Base-by-base conservation (phyloP, 2,329 filamentous ascomycete genomes). In the Sporothrix dimorphospora region DNA sequence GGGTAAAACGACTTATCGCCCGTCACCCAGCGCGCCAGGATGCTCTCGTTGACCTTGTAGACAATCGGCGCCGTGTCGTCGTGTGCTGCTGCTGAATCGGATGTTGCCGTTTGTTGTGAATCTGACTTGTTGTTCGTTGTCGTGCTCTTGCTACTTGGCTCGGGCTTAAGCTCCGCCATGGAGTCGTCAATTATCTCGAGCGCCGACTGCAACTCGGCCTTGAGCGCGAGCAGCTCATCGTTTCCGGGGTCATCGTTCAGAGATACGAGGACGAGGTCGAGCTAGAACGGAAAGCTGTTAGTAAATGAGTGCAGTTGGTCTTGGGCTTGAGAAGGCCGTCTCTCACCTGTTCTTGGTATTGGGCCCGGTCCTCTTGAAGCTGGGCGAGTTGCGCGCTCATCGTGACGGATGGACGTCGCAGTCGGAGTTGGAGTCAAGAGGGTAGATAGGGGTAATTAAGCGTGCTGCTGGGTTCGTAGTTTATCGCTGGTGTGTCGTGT, bases 1-100 rank as follows among this genome's bases (percentile, higher is more conserved):
- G 94, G 91, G 83, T 98, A 98, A 83, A 94, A 98, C 30, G 88
- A 88, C 78, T 92, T 94, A 81, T 99, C 96, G 71, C 94, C 94
- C 11, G 93, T 92, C 63, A 92, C 84, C 93, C 94, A 99, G 82
- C 95, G 94, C 63, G 95, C 96, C 81, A 96, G 86, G 70, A 98
- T 92, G 42, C 86, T 92, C 78, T 99, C 96, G 79, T 97, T 97
- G 75, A 97, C 93, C 72, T 92, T 89, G 82, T 94, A 97, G 11
- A 86, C 86, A 2, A 86, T 81, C 42, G 87, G 81, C 3, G 65
- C 70, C 19, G 24, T 81, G 79, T 83, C 83, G 70, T 68, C 57
- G 65, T 57, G 27, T 3, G 30, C 8, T 9, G n/a, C 19, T 27
- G 53, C 66, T 34, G 40, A 84, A 53, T 86, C 83, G 57, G 86